Percentiles rank a stretch among this genome's conserved stretches.
Conservation (phyloP, 805 yeast species). For the Jamesozyma gamospora region DNA sequence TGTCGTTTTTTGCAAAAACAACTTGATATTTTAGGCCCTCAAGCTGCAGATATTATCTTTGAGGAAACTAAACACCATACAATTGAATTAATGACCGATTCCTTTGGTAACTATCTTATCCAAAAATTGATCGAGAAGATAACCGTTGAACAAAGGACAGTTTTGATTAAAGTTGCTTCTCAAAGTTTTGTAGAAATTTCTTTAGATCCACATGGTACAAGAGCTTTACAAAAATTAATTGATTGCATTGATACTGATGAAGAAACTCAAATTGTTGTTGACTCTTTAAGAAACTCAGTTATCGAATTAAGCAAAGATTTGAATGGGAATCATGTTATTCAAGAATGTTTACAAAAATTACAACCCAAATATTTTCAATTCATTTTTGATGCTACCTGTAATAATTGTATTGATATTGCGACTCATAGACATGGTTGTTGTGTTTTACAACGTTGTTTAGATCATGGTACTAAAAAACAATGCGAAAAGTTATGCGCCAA, state of each 20-base stretch:
- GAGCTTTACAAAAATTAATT: conserved; percentile 87
- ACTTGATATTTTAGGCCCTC: conserved; percentile 52
- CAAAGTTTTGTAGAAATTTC: conserved; percentile 72
- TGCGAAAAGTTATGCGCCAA: conserved; percentile 53
- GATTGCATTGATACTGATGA: conserved; percentile 67
- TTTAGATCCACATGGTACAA: conserved; percentile 88
- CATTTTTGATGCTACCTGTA: conserved; percentile 76
- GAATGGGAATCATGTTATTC: conserved; percentile 80
- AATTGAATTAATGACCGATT: conserved; percentile 85
- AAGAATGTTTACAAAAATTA: conserved; percentile 75
- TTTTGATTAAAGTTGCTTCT: conserved; percentile 60
- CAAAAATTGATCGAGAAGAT: conserved; percentile 83
- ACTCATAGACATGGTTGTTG: conserved; percentile 98
- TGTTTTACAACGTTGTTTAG: conserved; percentile 89
- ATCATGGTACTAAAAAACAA: conserved; percentile 70
- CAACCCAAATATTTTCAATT: conserved; percentile 65
- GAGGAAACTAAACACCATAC: conserved; percentile 69
- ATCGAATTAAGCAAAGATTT: conserved; percentile 76
- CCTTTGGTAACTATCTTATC: conserved; percentile 92
- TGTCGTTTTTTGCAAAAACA: conserved; percentile 87
- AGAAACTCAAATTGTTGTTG: conserved; percentile 57
- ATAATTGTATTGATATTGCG: conserved; percentile 68
- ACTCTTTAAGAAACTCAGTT: conserved; percentile 56
- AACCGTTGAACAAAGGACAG: conserved; percentile 55
- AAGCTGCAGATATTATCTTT: conserved; percentile 66